Evolutionary conservation across 2,329 filamentous ascomycete genomes (phyloP).

Genomic region (Aureobasidium melanogenum): DNA sequence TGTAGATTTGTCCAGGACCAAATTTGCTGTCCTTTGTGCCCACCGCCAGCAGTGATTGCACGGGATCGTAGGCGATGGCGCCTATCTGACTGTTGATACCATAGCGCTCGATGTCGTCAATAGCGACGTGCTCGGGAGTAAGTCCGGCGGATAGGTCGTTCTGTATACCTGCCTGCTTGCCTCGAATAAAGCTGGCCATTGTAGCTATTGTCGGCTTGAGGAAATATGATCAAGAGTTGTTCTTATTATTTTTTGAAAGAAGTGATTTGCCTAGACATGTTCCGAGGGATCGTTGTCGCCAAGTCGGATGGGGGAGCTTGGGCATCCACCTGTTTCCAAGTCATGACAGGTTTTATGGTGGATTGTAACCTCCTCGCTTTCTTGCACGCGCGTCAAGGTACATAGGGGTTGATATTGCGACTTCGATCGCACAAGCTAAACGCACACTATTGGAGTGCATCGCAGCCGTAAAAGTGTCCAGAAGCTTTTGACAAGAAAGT

Average conservation of each 20-base stretch:
- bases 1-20: slow-evolving; percentile 77
- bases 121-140: slow-evolving; percentile 64
- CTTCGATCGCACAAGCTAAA: no score
- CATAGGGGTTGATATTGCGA: background rate
- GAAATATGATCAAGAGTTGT: background rate
- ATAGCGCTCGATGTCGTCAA: slow-evolving; percentile 73
- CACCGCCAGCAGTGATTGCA: slow-evolving; percentile 87
- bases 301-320: slow-evolving; percentile 1
- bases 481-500: no score
- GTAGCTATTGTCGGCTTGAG: slow-evolving; percentile 4
- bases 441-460: no score
- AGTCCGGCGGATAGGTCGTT: slow-evolving; percentile 82
- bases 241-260: background rate
- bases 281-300: no score
- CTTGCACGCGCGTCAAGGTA: background rate
- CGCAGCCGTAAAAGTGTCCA: no score
- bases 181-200: slow-evolving; percentile 83
- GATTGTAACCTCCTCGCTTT: background rate
- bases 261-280: background rate
- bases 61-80: slow-evolving; percentile 80
- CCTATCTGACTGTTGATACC: slow-evolving; percentile 62
- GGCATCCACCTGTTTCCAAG: background rate
- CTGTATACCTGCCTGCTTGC: slow-evolving; percentile 88
- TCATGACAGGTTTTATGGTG: background rate
- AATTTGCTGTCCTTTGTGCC: slow-evolving; percentile 83